Conservation (phyloP, 1,284 basidiomycete genomes). For the Rhodotorula sp. region DNA sequence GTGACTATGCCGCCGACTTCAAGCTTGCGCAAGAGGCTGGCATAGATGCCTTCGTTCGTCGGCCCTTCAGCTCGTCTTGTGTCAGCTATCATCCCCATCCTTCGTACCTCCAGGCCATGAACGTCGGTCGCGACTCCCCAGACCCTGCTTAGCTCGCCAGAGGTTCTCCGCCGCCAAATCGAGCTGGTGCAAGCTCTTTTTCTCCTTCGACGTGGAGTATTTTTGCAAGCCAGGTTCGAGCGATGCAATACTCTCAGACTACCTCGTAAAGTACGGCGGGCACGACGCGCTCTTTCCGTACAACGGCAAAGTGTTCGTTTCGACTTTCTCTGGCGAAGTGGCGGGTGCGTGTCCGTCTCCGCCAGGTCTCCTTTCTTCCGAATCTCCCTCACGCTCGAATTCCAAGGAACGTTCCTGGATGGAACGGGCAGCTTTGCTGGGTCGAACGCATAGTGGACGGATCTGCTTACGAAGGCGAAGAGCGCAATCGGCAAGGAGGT, state of each 20-base stretch:
- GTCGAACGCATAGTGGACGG: background rate
- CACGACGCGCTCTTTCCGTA: background rate
- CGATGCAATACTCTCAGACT: conserved; percentile 9
- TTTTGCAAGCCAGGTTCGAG: background rate
- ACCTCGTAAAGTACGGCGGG: conserved; percentile 2
- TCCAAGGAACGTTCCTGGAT: conserved; percentile 2
- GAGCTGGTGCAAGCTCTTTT: background rate
- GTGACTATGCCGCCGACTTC: background rate
- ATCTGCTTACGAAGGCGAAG: background rate
- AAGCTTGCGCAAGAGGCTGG: background rate
- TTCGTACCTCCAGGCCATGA: background rate
- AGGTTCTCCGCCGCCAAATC: conserved; percentile 9
- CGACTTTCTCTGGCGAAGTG: conserved; percentile 7
- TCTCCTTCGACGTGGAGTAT: conserved; percentile 8
- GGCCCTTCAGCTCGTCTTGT: background rate
- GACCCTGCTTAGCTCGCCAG: background rate
- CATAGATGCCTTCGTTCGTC: conserved; percentile 3
- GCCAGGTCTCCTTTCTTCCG: background rate
- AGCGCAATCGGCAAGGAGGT: background rate
- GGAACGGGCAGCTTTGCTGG: background rate
- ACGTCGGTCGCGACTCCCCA: background rate
- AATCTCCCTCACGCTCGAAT: background rate
- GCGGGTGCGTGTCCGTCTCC: background rate
- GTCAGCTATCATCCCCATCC: too few species aligned
- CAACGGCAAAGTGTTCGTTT: conserved; percentile 7